phyloP scores from a whole-genome alignment of 306 rosid species.

The Elaeagnus macrophylla region DNA sequence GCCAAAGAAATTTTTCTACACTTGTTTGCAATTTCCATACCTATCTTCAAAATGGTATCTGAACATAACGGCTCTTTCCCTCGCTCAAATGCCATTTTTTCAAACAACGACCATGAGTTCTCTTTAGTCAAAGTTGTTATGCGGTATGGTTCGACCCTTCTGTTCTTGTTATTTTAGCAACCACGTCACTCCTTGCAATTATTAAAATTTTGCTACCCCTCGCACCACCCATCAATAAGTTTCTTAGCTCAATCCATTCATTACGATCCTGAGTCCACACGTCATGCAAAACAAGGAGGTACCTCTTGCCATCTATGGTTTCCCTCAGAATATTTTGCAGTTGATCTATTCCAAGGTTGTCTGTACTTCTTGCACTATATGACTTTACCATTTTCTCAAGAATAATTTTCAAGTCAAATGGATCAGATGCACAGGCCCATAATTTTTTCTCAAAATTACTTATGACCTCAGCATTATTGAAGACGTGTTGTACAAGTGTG shows the following conservation, averaged over 20 bases:
- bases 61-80: not conserved
- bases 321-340: not conserved
- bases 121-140: not conserved
- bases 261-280: constrained; percentile 1
- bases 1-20: constrained; percentile 14
- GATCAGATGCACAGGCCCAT: constrained; percentile 18
- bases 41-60: not conserved
- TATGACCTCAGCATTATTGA: not conserved
- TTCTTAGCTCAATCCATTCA: constrained; percentile 2
- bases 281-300: constrained; percentile 14
- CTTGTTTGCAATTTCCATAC: constrained; percentile 13
- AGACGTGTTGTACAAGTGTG: constrained; percentile 8
- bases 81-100: not conserved
- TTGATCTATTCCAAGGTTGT: too few species aligned
- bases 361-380: not conserved
- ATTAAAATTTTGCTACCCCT: constrained; percentile 6
- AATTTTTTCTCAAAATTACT: constrained; percentile 2
- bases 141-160: not conserved
- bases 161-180: not conserved
- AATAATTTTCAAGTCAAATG: constrained; percentile 2
- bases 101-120: constrained; percentile 10
- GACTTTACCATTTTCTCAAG: not conserved
- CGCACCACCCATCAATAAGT: constrained; percentile 5
- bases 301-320: not conserved
- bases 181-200: not conserved